Evolutionary conservation across 2,329 filamentous ascomycete species (phyloP), one percentile per base, ranked within the genome.

Genomic region (Colletotrichum salicis): DNA sequence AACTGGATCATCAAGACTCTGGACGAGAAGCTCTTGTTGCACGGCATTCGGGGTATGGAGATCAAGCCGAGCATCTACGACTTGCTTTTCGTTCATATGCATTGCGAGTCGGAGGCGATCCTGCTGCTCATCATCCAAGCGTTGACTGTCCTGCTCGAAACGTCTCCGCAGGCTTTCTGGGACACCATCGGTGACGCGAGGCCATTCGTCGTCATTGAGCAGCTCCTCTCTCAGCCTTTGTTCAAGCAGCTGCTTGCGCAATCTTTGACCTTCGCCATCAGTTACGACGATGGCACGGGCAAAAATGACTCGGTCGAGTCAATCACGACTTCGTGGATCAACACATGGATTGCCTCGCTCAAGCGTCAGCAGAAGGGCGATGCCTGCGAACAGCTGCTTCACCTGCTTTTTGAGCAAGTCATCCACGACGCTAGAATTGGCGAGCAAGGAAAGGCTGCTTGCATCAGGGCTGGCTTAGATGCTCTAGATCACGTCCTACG

Each of bases 81-180:
- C 77, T 86, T 88, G 77, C 86, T 87, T 76, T 88, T 87, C 75
- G 85, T 86, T 15, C 90, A 92, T 74, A 84, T 91, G 37, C 80
- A 84, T 56, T 86, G 87, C 67, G 82, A 84, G 54, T 86, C 86
- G 15, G 86, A 88, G 67, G 83, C 85, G 2, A 89, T 93, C 27
- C 85, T 97, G 70, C 86, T 91, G 13, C 87, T 91, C 70, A 85
- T 96, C 19, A 86, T 97, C 57, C 89, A 91, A 67, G 90, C 92
- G 1, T 88, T 97, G 72, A 90, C 89, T 56, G 86, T 85, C 13
- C 87, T 98, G 19, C 85, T 98, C 64, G 88, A 91, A 74, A 95
- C 93, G 76, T 92, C 94, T 0, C 88, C 94, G 0, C 89, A 88
- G 66, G 93, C 93, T 56, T 96, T 98, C 76, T 98, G 96, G 96